phyloP scores from a whole-genome alignment of 768 basidiomycete species.

The Exsudoporus frostii region DNA sequence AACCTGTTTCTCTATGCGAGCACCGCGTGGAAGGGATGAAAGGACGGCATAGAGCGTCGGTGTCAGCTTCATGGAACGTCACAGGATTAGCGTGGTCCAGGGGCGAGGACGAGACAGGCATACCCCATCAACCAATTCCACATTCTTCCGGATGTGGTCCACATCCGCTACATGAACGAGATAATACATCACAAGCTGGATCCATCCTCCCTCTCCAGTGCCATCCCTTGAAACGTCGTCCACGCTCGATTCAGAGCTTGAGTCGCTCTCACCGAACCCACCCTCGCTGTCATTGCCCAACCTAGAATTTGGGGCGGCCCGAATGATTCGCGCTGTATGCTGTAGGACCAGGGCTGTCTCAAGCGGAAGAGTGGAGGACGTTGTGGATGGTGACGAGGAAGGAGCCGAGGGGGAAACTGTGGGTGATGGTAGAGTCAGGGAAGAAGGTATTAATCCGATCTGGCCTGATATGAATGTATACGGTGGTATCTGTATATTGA shows the following conservation, averaged over 20 bases:
- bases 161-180: slow-evolving; percentile 43
- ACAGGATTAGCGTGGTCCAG: neutral
- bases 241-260: slow-evolving; percentile 13
- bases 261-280: slow-evolving; percentile 24
- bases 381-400: slow-evolving; percentile 49
- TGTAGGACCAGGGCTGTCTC: slow-evolving; percentile 79
- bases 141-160: slow-evolving; percentile 39
- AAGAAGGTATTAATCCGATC: slow-evolving; percentile 83
- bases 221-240: slow-evolving; percentile 31
- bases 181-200: slow-evolving; percentile 73
- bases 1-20: slow-evolving; percentile 74
- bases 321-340: slow-evolving; percentile 68
- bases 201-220: slow-evolving; percentile 42
- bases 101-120: neutral
- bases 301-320: slow-evolving; percentile 51
- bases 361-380: slow-evolving; percentile 44
- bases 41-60: slow-evolving; percentile 60
- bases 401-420: slow-evolving; percentile 18
- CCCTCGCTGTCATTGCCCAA: slow-evolving; percentile 26
- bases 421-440: slow-evolving; percentile 62
- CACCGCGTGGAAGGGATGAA: slow-evolving; percentile 66
- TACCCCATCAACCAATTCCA: slow-evolving; percentile 27
- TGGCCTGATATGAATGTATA: slow-evolving; percentile 92
- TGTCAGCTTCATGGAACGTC: slow-evolving; percentile 13
- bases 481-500: slow-evolving; percentile 55